A percentile compares a stretch with the other conserved stretches of the same genome.
phyloP scores from a whole-genome alignment of 208 protist species.

The Leishmania gerbilli region DNA sequence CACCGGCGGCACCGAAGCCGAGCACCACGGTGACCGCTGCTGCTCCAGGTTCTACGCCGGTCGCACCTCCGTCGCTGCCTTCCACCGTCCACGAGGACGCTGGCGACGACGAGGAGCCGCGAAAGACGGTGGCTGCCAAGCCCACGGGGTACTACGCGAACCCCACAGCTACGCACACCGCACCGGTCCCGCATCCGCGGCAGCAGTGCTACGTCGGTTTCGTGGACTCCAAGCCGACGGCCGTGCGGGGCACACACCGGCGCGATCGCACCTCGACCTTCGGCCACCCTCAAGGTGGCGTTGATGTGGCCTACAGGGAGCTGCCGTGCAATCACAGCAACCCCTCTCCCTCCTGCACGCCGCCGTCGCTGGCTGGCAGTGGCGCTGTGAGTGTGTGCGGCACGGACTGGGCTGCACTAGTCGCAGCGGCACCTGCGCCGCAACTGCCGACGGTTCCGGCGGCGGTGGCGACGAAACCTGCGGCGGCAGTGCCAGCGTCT shows the following conservation, averaged over 20 bases:
- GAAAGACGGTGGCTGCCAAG: constrained; percentile 32
- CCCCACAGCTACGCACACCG: background rate
- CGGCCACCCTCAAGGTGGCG: constrained; percentile 4
- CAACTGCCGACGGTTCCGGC: background rate
- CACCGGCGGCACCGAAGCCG: background rate
- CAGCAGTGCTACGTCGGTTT: background rate
- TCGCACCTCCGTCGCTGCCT: background rate
- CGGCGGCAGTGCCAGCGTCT: background rate
- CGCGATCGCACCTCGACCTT: background rate
- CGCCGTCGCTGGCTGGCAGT: constrained; percentile 19
- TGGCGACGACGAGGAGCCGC: background rate
- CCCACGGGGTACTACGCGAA: background rate
- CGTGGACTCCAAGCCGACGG: constrained; percentile 19
- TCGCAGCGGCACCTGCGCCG: constrained; percentile 12
- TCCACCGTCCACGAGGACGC: background rate
- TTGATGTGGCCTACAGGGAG: constrained; percentile 40
- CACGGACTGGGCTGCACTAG: constrained; percentile 30
- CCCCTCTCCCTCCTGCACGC: constrained; percentile 26
- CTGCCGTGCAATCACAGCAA: constrained; percentile 31
- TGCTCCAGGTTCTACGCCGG: background rate
- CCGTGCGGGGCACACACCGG: constrained; percentile 15
- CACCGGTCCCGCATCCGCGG: background rate
- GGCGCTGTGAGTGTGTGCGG: background rate
- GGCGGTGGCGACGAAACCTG: background rate
- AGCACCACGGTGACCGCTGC: background rate